A percentile compares a stretch with the other conserved stretches of the same genome.
These are phyloP conservation scores for Blastomyces emzantsi DNA, from an alignment of 2,329 filamentous ascomycete genomes.

Conservation along the genomic window DNA sequence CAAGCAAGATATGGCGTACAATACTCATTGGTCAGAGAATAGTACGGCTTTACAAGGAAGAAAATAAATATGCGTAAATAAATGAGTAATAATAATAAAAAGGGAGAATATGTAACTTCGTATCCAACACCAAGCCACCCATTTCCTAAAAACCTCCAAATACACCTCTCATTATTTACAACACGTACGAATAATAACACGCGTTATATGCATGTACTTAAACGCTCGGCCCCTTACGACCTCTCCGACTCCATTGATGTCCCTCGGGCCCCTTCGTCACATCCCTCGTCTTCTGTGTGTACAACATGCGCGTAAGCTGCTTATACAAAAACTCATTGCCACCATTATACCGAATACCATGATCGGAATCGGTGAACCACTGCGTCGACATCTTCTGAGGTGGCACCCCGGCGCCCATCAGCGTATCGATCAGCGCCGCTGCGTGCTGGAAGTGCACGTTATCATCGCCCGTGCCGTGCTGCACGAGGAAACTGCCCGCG, in stretches of 20 bases:
- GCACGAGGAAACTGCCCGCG: slow-evolving; percentile 51
- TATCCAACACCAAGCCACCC: not conserved
- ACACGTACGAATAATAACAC: not conserved
- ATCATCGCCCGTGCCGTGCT: slow-evolving; percentile 60
- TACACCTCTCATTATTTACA: slow-evolving; percentile 14
- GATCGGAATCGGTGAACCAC: slow-evolving; percentile 57
- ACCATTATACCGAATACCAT: slow-evolving; percentile 51
- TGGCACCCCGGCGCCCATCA: slow-evolving; percentile 51
- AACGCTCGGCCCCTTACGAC: not conserved
- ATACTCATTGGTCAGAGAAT: too few relatives aligned
- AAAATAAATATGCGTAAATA: too few relatives aligned
- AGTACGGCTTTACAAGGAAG: too few relatives aligned
- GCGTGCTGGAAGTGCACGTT: slow-evolving; percentile 64
- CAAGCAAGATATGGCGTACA: too few relatives aligned
- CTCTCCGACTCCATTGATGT: slow-evolving; percentile 43
- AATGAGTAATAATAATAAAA: not conserved
- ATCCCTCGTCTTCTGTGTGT: slow-evolving; percentile 50
- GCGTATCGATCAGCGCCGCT: slow-evolving; percentile 52
- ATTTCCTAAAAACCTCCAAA: not conserved
- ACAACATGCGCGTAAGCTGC: slow-evolving; percentile 53
- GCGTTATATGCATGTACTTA: not conserved
- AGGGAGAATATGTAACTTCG: not conserved
- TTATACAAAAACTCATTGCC: slow-evolving; percentile 51
- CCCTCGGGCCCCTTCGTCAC: slow-evolving; percentile 23
- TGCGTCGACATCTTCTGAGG: slow-evolving; percentile 55